These are phyloP conservation scores for Eimeria praecox DNA, from an alignment of 169 alveolate genomes.

Conservation along the genomic window DNA sequence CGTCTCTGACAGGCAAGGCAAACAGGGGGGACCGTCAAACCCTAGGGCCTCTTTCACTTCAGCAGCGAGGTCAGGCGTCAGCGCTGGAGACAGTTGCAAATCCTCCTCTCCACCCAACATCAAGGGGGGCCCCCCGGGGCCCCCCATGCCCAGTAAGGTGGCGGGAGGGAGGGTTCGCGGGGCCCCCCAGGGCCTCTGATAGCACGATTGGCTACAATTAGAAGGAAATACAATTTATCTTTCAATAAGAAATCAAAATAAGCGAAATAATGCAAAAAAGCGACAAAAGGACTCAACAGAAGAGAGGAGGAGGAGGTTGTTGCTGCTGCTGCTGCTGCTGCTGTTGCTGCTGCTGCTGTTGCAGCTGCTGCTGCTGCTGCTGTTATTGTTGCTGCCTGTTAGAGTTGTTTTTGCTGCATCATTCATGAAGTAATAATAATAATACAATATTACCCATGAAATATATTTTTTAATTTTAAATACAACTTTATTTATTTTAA, in stretches of 20 bases:
- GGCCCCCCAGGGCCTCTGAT: conserved; percentile 2
- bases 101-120: neutral
- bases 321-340: no score
- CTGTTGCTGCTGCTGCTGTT: no score
- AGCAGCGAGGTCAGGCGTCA: neutral
- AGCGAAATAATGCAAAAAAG: neutral
- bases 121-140: conserved; percentile 1
- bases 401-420: neutral
- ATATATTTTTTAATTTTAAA: no score
- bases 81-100: neutral
- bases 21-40: neutral
- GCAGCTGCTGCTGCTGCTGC: no score
- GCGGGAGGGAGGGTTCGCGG: neutral
- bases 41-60: conserved; percentile 1
- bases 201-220: neutral
- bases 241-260: neutral
- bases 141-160: conserved; percentile 1
- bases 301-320: no score
- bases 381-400: no score
- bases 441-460: no score
- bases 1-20: neutral
- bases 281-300: neutral
- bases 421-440: neutral
- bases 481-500: neutral
- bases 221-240: neutral